Evolutionary conservation across 768 basidiomycete genomes (phyloP), one percentile per base, ranked within the genome.

Genomic region (Mycena vulgaris): DNA sequence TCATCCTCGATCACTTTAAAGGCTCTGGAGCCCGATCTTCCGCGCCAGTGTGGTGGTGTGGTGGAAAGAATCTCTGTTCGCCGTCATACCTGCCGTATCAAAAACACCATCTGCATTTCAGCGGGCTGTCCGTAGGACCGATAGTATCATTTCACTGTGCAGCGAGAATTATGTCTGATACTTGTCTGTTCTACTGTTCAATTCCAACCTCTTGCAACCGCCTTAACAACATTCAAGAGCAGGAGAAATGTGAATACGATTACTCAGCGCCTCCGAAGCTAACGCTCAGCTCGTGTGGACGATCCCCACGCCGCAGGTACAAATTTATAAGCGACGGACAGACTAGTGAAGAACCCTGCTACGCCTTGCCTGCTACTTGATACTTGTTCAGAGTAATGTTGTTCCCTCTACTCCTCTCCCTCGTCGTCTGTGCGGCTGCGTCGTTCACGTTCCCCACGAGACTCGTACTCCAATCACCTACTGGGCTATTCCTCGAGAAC

Each of bases 401-500:
- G 56, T 58, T 58, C 39, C 56, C 56, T 58, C 56, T 58, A 39
- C 56, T 58, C 27, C 56, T 58, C 37, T 58, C 37, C 56, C 39
- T 58, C 56, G 56, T 42, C 25, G 56, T 42, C 56, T 58, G 56
- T 42, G 31, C 28, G 28, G 59, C 59, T 35, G 42, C 59, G 42
- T 45, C 59, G 42, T 48, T 61, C 59, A 61, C 59, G 49, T 63
- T 51, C 61, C 61, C 49, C 23, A 63, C 61, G 40, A 52, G 35
- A 51, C 47, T 63, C 48, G 48, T 64, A 37, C 28, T 56, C 55
- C 52, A 65, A 33, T 55, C 52, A 42, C 55, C 63, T 45, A 37
- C 30, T 57, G 52, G 52, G 28, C 35, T 53, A 35, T 65, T 65
- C 45, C 42, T 65, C 53, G 63, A 65, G 55, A 65, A 65, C 63